These are phyloP conservation scores for Cladophialophora bantiana DNA, from an alignment of 2,329 filamentous ascomycete genomes.

Conservation along the genomic window DNA sequence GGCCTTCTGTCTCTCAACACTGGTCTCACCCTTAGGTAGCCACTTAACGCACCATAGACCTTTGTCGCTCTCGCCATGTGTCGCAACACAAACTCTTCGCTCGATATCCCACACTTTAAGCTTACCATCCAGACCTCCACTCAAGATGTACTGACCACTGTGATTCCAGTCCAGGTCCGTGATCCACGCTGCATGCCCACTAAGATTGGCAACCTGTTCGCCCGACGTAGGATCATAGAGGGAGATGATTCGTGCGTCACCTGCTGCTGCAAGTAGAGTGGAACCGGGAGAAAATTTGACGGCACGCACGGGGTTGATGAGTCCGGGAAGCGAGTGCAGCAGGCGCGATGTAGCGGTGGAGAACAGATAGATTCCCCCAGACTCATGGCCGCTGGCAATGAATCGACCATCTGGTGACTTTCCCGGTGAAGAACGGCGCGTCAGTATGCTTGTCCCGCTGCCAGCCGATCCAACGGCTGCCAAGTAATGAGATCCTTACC, in stretches of 20 bases:
- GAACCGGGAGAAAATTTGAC: conserved; percentile 88
- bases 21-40: conserved; percentile 71
- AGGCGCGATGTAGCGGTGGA: conserved; percentile 83
- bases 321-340: conserved; percentile 80
- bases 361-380: conserved; percentile 91
- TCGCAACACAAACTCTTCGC: conserved; percentile 82
- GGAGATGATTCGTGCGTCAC: conserved; percentile 86
- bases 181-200: conserved; percentile 84
- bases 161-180: conserved; percentile 91
- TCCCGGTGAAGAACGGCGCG: not conserved
- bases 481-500: conserved; percentile 49
- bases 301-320: conserved; percentile 84
- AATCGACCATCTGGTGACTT: conserved; percentile 74
- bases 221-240: conserved; percentile 92
- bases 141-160: conserved; percentile 89
- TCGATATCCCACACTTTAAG: conserved; percentile 96
- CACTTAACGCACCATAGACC: conserved; percentile 84
- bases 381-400: conserved; percentile 92
- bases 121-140: conserved; percentile 89
- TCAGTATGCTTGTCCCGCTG: conserved; percentile 4
- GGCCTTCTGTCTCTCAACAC: conserved; percentile 49
- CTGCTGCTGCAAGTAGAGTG: conserved; percentile 84
- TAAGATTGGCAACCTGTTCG: conserved; percentile 86
- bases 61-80: conserved; percentile 88
- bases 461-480: not conserved